Conservation (phyloP, 2,329 filamentous ascomycete species). For the Xylaria sp. region DNA sequence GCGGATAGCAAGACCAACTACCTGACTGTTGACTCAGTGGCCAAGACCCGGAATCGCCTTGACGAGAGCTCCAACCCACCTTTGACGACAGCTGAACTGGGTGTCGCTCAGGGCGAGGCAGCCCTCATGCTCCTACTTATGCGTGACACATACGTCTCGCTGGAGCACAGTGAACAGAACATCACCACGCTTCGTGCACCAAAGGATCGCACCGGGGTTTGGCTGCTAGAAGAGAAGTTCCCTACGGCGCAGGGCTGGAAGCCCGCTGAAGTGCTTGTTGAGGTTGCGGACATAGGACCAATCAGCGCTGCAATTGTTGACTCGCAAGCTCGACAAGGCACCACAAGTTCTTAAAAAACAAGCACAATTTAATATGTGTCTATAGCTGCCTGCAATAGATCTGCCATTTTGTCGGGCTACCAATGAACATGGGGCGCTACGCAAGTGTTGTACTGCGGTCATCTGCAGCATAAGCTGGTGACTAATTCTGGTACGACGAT, state of each 20-base stretch:
- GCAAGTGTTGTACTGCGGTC: background rate
- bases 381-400: background rate
- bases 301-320: slow-evolving; percentile 33
- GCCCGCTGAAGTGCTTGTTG: slow-evolving; percentile 27
- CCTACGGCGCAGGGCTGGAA: slow-evolving; percentile 40
- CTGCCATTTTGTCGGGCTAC: background rate
- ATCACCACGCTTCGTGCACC: slow-evolving; percentile 31
- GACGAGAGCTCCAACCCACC: slow-evolving; percentile 26
- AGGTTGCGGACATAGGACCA: slow-evolving; percentile 32
- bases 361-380: background rate
- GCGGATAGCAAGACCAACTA: slow-evolving; percentile 34
- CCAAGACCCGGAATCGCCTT: slow-evolving; percentile 36
- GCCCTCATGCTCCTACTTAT: slow-evolving; percentile 38
- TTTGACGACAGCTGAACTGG: slow-evolving; percentile 11
- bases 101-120: slow-evolving; percentile 34
- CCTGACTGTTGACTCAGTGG: slow-evolving; percentile 36
- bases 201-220: slow-evolving; percentile 35
- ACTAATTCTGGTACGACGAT: slow-evolving; percentile 8
- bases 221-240: slow-evolving; percentile 39
- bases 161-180: slow-evolving; percentile 10
- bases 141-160: slow-evolving; percentile 32
- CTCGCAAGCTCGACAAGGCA: slow-evolving; percentile 25
- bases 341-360: slow-evolving; percentile 6
- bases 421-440: background rate
- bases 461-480: slow-evolving; percentile 14